These are phyloP conservation scores for Heterobasidion parviporum DNA, from an alignment of 1,284 basidiomycete species.

Conservation along the genomic window DNA sequence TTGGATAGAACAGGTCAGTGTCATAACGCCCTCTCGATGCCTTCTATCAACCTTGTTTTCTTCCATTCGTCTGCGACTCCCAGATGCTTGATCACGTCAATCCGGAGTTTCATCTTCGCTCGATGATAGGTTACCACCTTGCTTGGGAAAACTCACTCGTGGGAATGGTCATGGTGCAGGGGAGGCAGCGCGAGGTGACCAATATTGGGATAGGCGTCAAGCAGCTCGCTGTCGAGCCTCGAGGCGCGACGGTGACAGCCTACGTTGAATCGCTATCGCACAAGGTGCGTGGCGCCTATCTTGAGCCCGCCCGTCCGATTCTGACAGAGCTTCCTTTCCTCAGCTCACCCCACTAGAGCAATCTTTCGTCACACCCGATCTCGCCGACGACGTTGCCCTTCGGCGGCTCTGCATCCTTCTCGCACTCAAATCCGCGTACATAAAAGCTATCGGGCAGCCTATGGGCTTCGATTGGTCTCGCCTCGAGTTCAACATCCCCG, in stretches of 20 bases:
- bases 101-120: constrained; percentile 51
- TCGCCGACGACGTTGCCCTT: constrained; percentile 53
- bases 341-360: constrained; percentile 61
- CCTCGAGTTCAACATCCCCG: constrained; percentile 69
- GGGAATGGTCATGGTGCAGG: constrained; percentile 78
- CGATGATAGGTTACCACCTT: constrained; percentile 74
- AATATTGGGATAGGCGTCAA: constrained; percentile 73
- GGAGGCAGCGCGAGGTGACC: constrained; percentile 60
- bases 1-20: constrained; percentile 69
- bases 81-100: constrained; percentile 28
- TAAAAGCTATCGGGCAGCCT: constrained; percentile 73
- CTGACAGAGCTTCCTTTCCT: not conserved
- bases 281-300: constrained; percentile 39
- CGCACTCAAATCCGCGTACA: constrained; percentile 70
- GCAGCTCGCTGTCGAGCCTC: constrained; percentile 50
- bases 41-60: not conserved
- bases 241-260: constrained; percentile 43
- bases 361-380: constrained; percentile 38
- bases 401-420: constrained; percentile 68
- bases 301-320: not conserved
- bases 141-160: constrained; percentile 58
- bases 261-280: constrained; percentile 68
- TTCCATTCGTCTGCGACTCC: constrained; percentile 1
- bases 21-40: too few relatives aligned
- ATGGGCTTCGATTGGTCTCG: constrained; percentile 72